These are phyloP conservation scores for Heterobasidion occidentale DNA, from an alignment of 1,284 basidiomycete genomes.

Conservation along the genomic window DNA sequence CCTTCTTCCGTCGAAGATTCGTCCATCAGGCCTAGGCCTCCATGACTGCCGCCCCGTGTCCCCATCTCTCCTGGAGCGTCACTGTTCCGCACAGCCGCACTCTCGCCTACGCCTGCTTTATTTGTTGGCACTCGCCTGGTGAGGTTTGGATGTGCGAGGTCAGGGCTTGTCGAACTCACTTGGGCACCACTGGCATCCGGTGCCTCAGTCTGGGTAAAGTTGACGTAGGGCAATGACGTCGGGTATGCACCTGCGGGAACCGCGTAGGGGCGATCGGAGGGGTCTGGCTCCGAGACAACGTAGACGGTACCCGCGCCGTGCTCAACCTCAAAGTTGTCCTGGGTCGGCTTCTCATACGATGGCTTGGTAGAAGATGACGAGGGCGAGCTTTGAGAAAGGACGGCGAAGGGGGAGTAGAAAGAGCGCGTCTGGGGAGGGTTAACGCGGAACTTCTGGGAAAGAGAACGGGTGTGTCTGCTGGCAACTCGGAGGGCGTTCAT, in stretches of 20 bases:
- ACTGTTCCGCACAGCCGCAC: slow-evolving; percentile 33
- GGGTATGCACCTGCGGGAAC: slow-evolving; percentile 66
- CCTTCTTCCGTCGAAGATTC: slow-evolving; percentile 14
- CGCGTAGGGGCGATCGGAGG: slow-evolving; percentile 44
- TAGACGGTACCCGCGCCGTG: slow-evolving; percentile 42
- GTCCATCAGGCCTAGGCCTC: slow-evolving; percentile 39
- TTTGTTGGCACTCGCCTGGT: slow-evolving; percentile 33
- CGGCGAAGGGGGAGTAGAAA: slow-evolving; percentile 56
- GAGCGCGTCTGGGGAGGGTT: slow-evolving; percentile 22
- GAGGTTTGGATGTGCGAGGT: slow-evolving; percentile 34
- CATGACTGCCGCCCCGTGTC: slow-evolving; percentile 29
- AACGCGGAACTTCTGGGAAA: slow-evolving; percentile 17
- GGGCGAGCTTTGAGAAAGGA: slow-evolving; percentile 30
- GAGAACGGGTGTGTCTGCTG: slow-evolving; percentile 21
- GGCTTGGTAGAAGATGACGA: slow-evolving; percentile 17
- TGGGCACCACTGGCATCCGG: slow-evolving; percentile 24
- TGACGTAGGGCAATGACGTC: slow-evolving; percentile 43
- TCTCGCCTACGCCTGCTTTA: slow-evolving; percentile 35
- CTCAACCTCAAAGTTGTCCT: slow-evolving; percentile 53
- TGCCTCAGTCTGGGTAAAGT: slow-evolving; percentile 30
- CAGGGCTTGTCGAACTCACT: slow-evolving; percentile 33
- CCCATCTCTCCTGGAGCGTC: slow-evolving; percentile 38
- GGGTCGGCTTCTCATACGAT: slow-evolving; percentile 9
- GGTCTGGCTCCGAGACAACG: slow-evolving; percentile 61
- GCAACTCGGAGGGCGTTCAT: not conserved